These are phyloP conservation scores for Cocos nucifera DNA, from an alignment of 176 grass and related monocot genomes.

Conservation along the genomic window DNA sequence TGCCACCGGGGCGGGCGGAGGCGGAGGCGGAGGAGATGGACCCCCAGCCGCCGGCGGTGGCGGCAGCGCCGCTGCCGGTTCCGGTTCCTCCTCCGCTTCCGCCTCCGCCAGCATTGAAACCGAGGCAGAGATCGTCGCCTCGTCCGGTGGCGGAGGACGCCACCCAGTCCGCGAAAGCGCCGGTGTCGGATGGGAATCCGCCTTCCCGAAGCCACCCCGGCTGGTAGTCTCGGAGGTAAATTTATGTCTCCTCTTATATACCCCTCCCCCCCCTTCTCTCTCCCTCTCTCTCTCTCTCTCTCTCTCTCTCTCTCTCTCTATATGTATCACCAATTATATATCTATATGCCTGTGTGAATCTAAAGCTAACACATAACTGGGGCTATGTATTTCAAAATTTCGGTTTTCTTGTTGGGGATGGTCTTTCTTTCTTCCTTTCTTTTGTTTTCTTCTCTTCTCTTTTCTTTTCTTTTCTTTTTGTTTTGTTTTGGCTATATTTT, in stretches of 20 bases:
- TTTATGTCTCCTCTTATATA: neutral
- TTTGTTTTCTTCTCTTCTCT: neutral
- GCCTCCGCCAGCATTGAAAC: conserved; percentile 62
- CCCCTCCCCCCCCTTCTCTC: neutral
- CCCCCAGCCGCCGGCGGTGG: neutral
- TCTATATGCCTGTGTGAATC: too few relatives aligned
- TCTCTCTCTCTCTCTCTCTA: conserved; percentile 3
- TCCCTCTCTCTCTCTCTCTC: neutral
- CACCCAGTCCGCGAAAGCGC: conserved; percentile 73
- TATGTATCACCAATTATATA: too few relatives aligned
- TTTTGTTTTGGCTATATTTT: neutral
- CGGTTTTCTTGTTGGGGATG: too few relatives aligned
- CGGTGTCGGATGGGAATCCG: conserved; percentile 75
- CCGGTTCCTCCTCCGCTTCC: conserved; percentile 35
- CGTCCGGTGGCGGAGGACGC: conserved; percentile 39
- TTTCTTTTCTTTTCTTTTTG: conserved; percentile 1
- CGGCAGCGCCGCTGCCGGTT: conserved; percentile 9
- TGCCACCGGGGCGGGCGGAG: neutral
- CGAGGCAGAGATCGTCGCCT: conserved; percentile 73
- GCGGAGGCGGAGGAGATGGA: too few relatives aligned
- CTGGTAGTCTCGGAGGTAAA: conserved; percentile 3
- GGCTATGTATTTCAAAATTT: too few relatives aligned
- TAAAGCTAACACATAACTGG: too few relatives aligned
- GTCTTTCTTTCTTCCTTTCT: too few relatives aligned
- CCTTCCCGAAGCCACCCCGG: conserved; percentile 88